Conservation (phyloP, 2,329 filamentous ascomycete species). For the Fusarium pininemorale region DNA sequence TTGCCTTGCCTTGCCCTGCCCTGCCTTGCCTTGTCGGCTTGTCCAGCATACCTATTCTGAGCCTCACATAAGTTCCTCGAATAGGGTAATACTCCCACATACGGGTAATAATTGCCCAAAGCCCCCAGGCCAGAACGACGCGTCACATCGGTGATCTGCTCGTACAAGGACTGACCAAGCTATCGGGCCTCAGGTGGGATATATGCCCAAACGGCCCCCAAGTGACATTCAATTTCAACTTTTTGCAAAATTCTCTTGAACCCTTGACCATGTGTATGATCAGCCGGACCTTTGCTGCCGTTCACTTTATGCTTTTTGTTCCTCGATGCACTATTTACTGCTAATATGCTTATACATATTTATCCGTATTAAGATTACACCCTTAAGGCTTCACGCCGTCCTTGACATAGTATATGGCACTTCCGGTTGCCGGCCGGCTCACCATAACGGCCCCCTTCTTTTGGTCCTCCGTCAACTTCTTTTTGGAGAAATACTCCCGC, state of each 20-base stretch:
- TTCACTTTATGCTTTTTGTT: constrained; percentile 7
- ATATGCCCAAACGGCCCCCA: neutral
- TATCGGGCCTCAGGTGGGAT: constrained; percentile 19
- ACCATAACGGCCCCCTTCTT: constrained; percentile 84
- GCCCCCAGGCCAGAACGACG: neutral
- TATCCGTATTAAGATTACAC: neutral
- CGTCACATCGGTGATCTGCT: constrained; percentile 10
- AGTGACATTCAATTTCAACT: neutral
- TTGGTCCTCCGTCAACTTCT: constrained; percentile 73
- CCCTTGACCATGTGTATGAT: constrained; percentile 13
- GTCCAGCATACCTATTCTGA: constrained; percentile 1
- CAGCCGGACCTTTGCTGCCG: neutral
- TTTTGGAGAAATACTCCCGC: constrained; percentile 82
- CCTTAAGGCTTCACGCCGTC: constrained; percentile 36
- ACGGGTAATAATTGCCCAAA: neutral
- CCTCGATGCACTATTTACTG: neutral
- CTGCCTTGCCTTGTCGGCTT: neutral
- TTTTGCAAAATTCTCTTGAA: constrained; percentile 2
- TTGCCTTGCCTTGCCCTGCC: neutral
- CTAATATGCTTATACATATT: constrained; percentile 3
- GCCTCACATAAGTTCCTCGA: constrained; percentile 12
- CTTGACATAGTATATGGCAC: constrained; percentile 60
- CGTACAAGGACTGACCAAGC: constrained; percentile 3
- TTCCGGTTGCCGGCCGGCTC: constrained; percentile 84
- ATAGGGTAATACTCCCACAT: neutral